phyloP scores from a whole-genome alignment of 352 stramenopile species.

The Phytophthora sojae region DNA sequence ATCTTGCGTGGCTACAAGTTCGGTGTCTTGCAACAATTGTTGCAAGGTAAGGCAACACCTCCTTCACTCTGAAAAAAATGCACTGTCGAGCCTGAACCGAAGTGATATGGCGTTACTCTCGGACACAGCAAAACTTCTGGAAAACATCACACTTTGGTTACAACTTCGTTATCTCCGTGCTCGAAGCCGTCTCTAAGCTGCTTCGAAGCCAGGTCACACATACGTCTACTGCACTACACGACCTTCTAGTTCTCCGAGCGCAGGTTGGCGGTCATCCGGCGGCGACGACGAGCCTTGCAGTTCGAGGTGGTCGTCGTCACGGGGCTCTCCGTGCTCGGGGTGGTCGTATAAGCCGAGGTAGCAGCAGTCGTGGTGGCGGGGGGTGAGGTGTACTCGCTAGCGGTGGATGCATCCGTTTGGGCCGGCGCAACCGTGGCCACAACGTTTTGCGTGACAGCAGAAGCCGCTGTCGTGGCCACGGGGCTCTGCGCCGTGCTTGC shows the following conservation, averaged over 20 bases:
- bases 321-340: constrained; percentile 14
- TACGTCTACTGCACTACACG: constrained; percentile 1
- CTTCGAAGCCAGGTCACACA: not conserved
- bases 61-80: not conserved
- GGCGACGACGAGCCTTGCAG: constrained; percentile 33
- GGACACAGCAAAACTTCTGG: not conserved
- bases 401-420: constrained; percentile 13
- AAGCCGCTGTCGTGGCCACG: constrained; percentile 4
- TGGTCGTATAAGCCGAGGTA: constrained; percentile 14
- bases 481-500: constrained; percentile 16
- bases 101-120: no score
- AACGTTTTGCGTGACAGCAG: constrained; percentile 4
- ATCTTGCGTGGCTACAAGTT: not conserved
- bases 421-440: not conserved
- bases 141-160: constrained; percentile 4
- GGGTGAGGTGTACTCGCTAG: constrained; percentile 19
- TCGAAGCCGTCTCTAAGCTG: constrained; percentile 9
- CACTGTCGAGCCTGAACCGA: not conserved
- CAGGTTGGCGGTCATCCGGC: constrained; percentile 41
- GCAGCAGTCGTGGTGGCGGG: constrained; percentile 12
- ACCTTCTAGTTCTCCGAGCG: constrained; percentile 38
- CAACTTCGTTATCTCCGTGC: not conserved
- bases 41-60: no score
- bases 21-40: no score
- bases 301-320: constrained; percentile 9